Conservation (phyloP, 495 filamentous ascomycete species). For the Bryoglossum gracile region DNA sequence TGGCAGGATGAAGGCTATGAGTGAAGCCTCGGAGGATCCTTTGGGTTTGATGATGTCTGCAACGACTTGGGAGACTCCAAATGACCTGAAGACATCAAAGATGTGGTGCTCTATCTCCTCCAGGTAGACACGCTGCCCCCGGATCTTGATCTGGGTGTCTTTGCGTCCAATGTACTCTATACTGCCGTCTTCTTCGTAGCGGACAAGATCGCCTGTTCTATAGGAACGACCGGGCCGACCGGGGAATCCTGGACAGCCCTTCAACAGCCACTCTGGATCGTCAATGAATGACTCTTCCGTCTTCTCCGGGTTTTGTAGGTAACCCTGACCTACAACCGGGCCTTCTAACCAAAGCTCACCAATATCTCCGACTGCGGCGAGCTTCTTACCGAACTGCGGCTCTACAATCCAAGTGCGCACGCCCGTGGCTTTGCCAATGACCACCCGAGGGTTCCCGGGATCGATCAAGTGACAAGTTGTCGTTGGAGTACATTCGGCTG, state of each 20-base stretch:
- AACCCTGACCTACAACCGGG: slow-evolving; percentile 43
- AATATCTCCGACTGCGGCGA: slow-evolving; percentile 49
- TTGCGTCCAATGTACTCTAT: slow-evolving; percentile 30
- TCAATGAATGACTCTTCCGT: slow-evolving; percentile 24
- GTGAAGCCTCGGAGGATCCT: too few species aligned
- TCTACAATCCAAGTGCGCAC: slow-evolving; percentile 48
- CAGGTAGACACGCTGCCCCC: slow-evolving; percentile 29
- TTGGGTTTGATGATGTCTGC: background rate
- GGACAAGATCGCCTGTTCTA: slow-evolving; percentile 33
- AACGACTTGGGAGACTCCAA: background rate
- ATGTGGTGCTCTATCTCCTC: slow-evolving; percentile 43
- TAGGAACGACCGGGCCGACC: slow-evolving; percentile 52
- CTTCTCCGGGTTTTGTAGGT: slow-evolving; percentile 31
- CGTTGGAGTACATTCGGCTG: background rate
- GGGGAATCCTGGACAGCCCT: slow-evolving; percentile 8
- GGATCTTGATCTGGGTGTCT: slow-evolving; percentile 28
- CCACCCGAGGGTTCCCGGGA: too few species aligned
- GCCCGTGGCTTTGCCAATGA: background rate
- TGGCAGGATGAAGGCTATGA: background rate
- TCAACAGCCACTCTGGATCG: slow-evolving; percentile 16
- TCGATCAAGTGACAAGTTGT: background rate
- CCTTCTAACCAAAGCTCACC: slow-evolving; percentile 60
- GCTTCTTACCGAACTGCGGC: slow-evolving; percentile 38
- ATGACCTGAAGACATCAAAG: too few species aligned
- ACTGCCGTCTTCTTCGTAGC: slow-evolving; percentile 33